A percentile compares a stretch with the other conserved stretches of the same genome.
These are phyloP conservation scores for Backusella circina DNA, from an alignment of 192 early-diverging fungal species.

Conservation along the genomic window DNA sequence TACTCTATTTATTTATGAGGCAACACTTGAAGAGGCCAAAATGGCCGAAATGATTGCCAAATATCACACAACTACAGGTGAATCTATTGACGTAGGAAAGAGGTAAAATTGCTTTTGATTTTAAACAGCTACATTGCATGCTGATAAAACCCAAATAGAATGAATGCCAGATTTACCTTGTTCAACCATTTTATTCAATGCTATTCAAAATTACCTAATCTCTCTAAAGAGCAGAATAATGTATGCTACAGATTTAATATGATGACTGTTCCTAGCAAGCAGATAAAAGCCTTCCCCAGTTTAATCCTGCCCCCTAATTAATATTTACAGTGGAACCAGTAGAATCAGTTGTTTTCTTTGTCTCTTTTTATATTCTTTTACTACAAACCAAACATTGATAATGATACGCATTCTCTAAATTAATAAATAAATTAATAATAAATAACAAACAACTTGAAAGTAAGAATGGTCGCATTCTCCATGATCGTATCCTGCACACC, in stretches of 20 bases:
- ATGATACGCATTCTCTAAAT: not conserved
- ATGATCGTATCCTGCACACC: conserved; percentile 19
- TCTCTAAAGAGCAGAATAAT: conserved; percentile 38
- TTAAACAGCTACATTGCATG: too few species aligned
- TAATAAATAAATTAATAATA: not conserved
- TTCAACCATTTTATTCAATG: conserved; percentile 97
- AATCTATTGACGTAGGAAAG: conserved; percentile 81
- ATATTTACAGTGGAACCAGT: conserved; percentile 41
- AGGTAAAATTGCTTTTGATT: conserved; percentile 32
- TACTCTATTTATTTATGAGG: conserved; percentile 88
- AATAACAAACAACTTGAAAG: conserved; percentile 4
- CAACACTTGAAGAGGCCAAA: conserved; percentile 79
- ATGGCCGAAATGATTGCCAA: conserved; percentile 70
- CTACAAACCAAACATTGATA: too few species aligned
- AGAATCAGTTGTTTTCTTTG: not conserved
- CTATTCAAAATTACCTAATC: conserved; percentile 80
- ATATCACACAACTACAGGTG: conserved; percentile 80
- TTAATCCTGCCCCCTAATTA: conserved; percentile 47
- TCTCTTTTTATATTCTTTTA: too few species aligned
- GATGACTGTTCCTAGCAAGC: conserved; percentile 56
- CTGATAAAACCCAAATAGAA: conserved; percentile 41
- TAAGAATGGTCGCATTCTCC: conserved; percentile 11
- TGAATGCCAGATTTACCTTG: conserved; percentile 80
- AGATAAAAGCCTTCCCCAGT: conserved; percentile 50
- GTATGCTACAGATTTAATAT: conserved; percentile 77